These are phyloP conservation scores for Metschnikowia proteae DNA, from an alignment of 805 yeast genomes.

Conservation along the genomic window DNA sequence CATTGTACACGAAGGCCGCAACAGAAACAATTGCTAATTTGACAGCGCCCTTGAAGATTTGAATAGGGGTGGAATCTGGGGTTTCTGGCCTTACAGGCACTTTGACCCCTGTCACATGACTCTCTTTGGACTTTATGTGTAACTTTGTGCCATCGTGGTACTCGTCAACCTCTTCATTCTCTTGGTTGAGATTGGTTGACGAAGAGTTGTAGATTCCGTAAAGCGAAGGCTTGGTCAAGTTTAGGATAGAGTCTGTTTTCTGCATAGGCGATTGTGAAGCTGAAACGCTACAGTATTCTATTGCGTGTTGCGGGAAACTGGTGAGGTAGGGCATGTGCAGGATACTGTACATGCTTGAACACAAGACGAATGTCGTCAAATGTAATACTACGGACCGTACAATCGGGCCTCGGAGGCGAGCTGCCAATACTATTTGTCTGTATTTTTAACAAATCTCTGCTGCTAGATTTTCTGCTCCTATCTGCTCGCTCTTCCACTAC, in stretches of 20 bases:
- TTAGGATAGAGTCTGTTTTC: constrained; percentile 36
- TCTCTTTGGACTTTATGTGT: constrained; percentile 16
- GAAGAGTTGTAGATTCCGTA: constrained; percentile 49
- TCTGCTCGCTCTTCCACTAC: no score
- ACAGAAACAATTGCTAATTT: constrained; percentile 31
- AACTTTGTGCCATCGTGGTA: constrained; percentile 18
- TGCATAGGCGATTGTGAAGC: constrained; percentile 11
- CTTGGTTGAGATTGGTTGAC: constrained; percentile 31
- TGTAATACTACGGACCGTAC: not conserved
- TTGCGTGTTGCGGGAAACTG: not conserved
- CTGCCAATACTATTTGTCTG: no score
- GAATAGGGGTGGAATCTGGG: constrained; percentile 1
- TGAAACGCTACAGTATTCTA: not conserved
- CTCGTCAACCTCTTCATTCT: constrained; percentile 21
- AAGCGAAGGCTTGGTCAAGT: constrained; percentile 49
- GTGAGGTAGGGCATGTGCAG: constrained; percentile 3
- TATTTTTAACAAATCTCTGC: no score
- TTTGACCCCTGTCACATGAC: constrained; percentile 6
- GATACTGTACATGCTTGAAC: not conserved
- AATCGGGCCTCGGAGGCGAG: no score
- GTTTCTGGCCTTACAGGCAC: not conserved
- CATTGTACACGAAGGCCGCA: constrained; percentile 53
- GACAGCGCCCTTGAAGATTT: not conserved
- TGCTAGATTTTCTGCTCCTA: no score
- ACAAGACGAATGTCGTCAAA: not conserved